Conservation (phyloP, 2,329 filamentous ascomycete genomes). For the Colletotrichum cuscutae region DNA sequence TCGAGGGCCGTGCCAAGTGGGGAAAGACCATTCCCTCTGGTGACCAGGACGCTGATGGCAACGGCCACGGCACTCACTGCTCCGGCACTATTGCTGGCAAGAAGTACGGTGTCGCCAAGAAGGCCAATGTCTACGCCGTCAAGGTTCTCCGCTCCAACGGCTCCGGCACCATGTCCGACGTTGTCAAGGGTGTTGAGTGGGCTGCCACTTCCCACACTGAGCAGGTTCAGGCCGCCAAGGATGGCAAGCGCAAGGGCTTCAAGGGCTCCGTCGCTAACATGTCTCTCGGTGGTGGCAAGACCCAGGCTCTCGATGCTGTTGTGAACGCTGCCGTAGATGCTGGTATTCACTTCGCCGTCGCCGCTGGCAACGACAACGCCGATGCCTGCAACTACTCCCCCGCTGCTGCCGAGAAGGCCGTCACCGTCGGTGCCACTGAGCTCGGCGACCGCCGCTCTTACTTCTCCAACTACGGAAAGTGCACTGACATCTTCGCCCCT, state of each 20-base stretch:
- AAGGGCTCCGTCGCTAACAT: constrained; percentile 99
- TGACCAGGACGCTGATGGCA: constrained; percentile 91
- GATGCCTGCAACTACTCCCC: constrained; percentile 99
- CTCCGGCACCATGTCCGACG: constrained; percentile 97
- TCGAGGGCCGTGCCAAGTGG: constrained; percentile 95
- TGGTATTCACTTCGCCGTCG: constrained; percentile 97
- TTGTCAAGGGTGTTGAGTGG: constrained; percentile 98
- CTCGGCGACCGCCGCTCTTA: constrained; percentile 96
- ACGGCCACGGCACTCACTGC: constrained; percentile 99
- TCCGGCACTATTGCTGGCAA: constrained; percentile 97
- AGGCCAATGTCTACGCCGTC: constrained; percentile 95
- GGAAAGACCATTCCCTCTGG: constrained; percentile 92
- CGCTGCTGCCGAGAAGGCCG: constrained; percentile 87
- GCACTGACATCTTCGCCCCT: constrained; percentile 98
- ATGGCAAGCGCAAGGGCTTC: constrained; percentile 93
- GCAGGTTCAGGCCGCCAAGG: constrained; percentile 82
- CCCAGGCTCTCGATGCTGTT: constrained; percentile 86
- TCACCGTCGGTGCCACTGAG: constrained; percentile 96
- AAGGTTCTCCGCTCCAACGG: constrained; percentile 98
- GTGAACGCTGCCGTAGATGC: constrained; percentile 93
- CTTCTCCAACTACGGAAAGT: constrained; percentile 99
- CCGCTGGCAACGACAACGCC: constrained; percentile 98
- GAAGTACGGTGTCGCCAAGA: constrained; percentile 99
- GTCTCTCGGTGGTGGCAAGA: constrained; percentile 98
- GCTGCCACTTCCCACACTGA: constrained; percentile 84